Conservation (phyloP, 495 filamentous ascomycete species). For the Acidomyces sp. region DNA sequence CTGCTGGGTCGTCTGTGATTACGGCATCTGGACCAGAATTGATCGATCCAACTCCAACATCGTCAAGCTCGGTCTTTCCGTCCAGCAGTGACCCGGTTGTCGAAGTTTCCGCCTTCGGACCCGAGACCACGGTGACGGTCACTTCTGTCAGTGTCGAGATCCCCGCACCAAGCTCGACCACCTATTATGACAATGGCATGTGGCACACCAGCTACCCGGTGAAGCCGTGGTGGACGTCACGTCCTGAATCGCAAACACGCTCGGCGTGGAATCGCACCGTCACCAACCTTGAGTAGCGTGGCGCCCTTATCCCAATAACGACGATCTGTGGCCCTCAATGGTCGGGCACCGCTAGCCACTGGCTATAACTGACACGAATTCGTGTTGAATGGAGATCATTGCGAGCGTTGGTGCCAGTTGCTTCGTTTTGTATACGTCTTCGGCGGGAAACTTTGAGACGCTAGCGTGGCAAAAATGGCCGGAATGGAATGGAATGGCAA, state of each 20-base stretch:
- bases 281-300: too few relatives aligned
- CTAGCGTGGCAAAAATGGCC: background rate
- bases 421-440: too few relatives aligned
- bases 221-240: background rate
- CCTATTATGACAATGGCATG: conserved; percentile 22
- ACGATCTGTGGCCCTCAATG: too few relatives aligned
- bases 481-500: background rate
- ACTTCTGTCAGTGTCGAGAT: conserved; percentile 10
- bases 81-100: background rate
- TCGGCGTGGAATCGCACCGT: too few relatives aligned
- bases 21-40: too few relatives aligned
- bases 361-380: background rate
- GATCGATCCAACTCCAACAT: conserved; percentile 4
- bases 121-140: conserved; percentile 6
- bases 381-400: too few relatives aligned
- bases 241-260: too few relatives aligned
- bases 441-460: too few relatives aligned
- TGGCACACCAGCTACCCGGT: conserved; percentile 22
- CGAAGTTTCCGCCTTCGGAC: background rate
- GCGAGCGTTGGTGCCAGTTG: too few relatives aligned
- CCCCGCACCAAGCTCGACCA: conserved; percentile 12
- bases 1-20: background rate
- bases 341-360: background rate
- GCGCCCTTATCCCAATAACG: too few relatives aligned
- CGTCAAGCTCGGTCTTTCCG: background rate